Evolutionary conservation across 2,329 filamentous ascomycete genomes (phyloP), one percentile per base, ranked within the genome.

Genomic region (Geosmithia flava): DNA sequence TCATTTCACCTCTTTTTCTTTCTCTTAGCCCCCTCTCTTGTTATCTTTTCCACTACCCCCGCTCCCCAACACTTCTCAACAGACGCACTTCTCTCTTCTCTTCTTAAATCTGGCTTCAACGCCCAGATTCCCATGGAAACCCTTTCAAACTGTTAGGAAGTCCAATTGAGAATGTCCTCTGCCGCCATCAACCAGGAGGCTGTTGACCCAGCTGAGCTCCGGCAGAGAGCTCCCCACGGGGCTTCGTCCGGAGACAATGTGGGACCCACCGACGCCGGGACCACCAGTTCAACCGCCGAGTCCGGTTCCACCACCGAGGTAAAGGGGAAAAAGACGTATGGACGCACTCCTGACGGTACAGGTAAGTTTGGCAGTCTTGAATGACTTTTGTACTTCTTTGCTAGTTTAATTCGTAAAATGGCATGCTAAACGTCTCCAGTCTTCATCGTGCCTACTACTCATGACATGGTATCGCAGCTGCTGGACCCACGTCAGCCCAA

Each of bases 391-490:
- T 30, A 39, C 11, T 13, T 13, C n/a, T 27, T 27, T 29, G 19
- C 43, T 13, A 27, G 29, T 1, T 19, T 17, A 20, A 45, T 3
- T 47, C 19, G n/a, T 17, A 27, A 5, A 27, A 27, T 27, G 23
- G 23, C 23, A 48, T 46, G 43, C 46, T 48, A 27, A 45, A 15
- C 19, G 7, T 19, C 42, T 40, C 54, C 59, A 97, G 93, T 95
- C 58, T 98, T 98, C 63, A 85, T 88, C 50, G 93, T 98, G 48
- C 93, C 93, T 45, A 83, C 88, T 53, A 98, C 93, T 49, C 89
- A 96, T 73, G 93, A 98, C 69, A 97, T 98, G 93, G 91, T 98
- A 57, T 95, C 91, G 47, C 93, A 97, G 69, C 78, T 98, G 48
- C 80, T 98, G 57, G 93, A 94, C 58, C 93, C 93, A 47, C 86